Conservation (phyloP, 2,329 filamentous ascomycete species). For the Aspergillus sp. region DNA sequence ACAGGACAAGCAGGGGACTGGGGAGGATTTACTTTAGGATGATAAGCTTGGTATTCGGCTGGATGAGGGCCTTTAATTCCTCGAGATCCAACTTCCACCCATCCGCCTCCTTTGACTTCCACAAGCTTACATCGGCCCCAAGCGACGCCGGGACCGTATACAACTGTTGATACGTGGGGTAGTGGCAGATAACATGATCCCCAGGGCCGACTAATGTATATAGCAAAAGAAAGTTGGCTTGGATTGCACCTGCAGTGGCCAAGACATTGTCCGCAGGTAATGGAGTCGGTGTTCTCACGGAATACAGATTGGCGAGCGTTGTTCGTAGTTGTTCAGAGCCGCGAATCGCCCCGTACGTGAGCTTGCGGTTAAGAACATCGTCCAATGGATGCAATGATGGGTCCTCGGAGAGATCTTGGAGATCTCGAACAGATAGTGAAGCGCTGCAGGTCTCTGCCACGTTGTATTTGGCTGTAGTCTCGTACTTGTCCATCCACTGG, state of each 20-base stretch:
- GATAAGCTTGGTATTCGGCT: slow-evolving; percentile 54
- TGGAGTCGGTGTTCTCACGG: slow-evolving; percentile 50
- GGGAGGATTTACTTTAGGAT: slow-evolving; percentile 54
- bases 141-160: slow-evolving; percentile 72
- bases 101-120: slow-evolving; percentile 66
- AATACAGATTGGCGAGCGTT: slow-evolving; percentile 39
- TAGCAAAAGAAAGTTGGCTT: slow-evolving; percentile 78
- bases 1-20: slow-evolving; percentile 44
- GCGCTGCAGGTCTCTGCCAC: slow-evolving; percentile 78
- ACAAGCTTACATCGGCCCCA: slow-evolving; percentile 74
- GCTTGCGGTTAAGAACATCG: slow-evolving; percentile 20
- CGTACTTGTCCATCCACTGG: slow-evolving; percentile 59
- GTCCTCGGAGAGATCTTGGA: slow-evolving; percentile 56
- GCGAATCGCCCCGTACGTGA: slow-evolving; percentile 28
- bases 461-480: slow-evolving; percentile 59
- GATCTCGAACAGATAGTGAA: slow-evolving; percentile 69
- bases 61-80: slow-evolving; percentile 64
- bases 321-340: slow-evolving; percentile 25
- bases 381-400: slow-evolving; percentile 27
- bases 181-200: slow-evolving; percentile 83
- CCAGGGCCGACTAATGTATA: slow-evolving; percentile 70
- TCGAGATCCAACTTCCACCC: slow-evolving; percentile 67
- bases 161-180: slow-evolving; percentile 83
- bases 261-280: slow-evolving; percentile 64
- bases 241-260: slow-evolving; percentile 77